phyloP scores from a whole-genome alignment of 371 early-diverging fungal species.

The Blakeslea trispora region DNA sequence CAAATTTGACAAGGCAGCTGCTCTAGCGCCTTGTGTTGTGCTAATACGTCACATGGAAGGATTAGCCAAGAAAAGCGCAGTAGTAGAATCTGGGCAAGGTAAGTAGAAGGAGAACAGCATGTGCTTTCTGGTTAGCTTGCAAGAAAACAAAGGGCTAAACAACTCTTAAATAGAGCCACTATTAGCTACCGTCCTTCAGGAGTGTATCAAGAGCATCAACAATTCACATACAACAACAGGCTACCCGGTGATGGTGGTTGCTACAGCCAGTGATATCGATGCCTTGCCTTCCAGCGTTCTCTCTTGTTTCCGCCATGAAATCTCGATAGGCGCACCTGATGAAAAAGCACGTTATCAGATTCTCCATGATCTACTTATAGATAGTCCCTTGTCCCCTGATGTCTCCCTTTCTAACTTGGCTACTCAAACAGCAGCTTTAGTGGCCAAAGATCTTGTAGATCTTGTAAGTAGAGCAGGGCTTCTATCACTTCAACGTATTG shows the following conservation, averaged over 20 bases:
- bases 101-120: slow-evolving; percentile 1
- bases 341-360: slow-evolving; percentile 69
- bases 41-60: slow-evolving; percentile 82
- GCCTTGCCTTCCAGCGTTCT: slow-evolving; percentile 70
- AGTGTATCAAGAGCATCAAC: slow-evolving; percentile 64
- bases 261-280: slow-evolving; percentile 77
- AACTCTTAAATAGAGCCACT: slow-evolving; percentile 43
- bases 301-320: slow-evolving; percentile 76
- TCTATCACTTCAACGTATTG: slow-evolving; percentile 68
- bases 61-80: slow-evolving; percentile 68
- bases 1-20: slow-evolving; percentile 78
- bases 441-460: slow-evolving; percentile 81
- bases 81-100: slow-evolving; percentile 71
- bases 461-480: slow-evolving; percentile 74
- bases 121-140: background rate
- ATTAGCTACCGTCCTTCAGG: slow-evolving; percentile 67
- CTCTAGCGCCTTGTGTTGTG: slow-evolving; percentile 79
- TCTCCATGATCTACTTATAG: slow-evolving; percentile 52
- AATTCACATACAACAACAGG: slow-evolving; percentile 58
- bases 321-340: slow-evolving; percentile 73
- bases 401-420: slow-evolving; percentile 72
- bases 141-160: too few relatives aligned
- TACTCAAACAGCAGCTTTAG: slow-evolving; percentile 91
- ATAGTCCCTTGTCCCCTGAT: slow-evolving; percentile 73
- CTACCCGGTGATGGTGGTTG: slow-evolving; percentile 77